A percentile compares a stretch with the other conserved stretches of the same genome.
These are phyloP conservation scores for Acrodontium crateriforme DNA, from an alignment of 2,329 filamentous ascomycete genomes.

Conservation along the genomic window DNA sequence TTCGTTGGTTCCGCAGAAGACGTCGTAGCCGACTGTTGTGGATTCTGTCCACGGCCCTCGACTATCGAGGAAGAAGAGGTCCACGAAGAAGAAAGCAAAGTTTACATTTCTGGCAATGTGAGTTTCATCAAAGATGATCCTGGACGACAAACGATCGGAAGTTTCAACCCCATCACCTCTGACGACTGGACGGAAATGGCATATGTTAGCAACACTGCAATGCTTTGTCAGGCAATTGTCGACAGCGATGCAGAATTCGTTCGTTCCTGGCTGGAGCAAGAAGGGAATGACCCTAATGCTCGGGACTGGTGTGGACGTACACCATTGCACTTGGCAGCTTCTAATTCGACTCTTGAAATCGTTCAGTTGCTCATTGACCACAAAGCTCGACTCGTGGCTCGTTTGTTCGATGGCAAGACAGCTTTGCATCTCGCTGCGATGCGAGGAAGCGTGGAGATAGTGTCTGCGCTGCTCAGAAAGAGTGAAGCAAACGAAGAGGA, in stretches of 20 bases:
- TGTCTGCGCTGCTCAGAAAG: conserved; percentile 58
- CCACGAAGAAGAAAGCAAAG: conserved; percentile 57
- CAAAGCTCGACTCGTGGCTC: conserved; percentile 58
- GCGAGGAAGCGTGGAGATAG: conserved; percentile 53
- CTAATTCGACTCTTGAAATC: conserved; percentile 53
- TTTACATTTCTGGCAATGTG: conserved; percentile 61
- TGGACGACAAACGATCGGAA: conserved; percentile 58
- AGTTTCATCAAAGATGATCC: conserved; percentile 69
- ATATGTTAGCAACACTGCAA: conserved; percentile 66
- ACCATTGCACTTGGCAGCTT: conserved; percentile 63
- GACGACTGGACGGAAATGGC: conserved; percentile 87
- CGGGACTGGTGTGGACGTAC: conserved; percentile 68
- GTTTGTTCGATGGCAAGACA: conserved; percentile 66
- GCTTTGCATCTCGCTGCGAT: conserved; percentile 70
- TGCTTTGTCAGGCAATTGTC: conserved; percentile 69
- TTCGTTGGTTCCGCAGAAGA: conserved; percentile 69
- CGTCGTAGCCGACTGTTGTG: conserved; percentile 70
- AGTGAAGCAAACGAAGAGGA: conserved; percentile 61
- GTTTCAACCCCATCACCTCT: conserved; percentile 68
- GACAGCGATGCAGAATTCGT: conserved; percentile 59
- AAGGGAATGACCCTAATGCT: conserved; percentile 55
- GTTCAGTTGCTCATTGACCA: conserved; percentile 58
- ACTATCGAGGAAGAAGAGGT: conserved; percentile 60
- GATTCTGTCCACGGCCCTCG: conserved; percentile 54
- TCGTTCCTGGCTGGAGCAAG: conserved; percentile 52